Conservation (phyloP, 768 basidiomycete species). For the Crepidotus variabilis region DNA sequence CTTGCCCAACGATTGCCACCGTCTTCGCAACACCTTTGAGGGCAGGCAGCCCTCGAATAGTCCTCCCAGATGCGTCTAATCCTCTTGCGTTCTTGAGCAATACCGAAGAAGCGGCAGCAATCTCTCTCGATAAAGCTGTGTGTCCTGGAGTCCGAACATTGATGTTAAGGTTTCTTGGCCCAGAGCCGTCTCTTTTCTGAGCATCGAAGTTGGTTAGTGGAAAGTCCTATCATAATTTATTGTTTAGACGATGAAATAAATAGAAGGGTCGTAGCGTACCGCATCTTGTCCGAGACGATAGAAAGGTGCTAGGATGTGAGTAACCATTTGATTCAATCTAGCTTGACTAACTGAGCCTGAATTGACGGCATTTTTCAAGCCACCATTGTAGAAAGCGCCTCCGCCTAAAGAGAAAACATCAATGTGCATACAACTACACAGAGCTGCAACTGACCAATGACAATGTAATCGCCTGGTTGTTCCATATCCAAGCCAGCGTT, state of each 20-base stretch:
- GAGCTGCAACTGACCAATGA: constrained; percentile 30
- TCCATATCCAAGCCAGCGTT: constrained; percentile 50
- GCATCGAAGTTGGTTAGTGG: constrained; percentile 44
- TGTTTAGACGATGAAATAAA: not conserved
- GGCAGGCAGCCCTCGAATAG: constrained; percentile 39
- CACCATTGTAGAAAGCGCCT: constrained; percentile 26
- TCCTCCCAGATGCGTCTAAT: constrained; percentile 31
- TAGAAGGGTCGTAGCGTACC: constrained; percentile 17
- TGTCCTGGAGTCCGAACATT: constrained; percentile 40
- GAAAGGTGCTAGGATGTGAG: constrained; percentile 41
- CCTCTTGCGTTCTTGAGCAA: constrained; percentile 62
- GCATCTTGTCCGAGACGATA: constrained; percentile 46
- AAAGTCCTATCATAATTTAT: constrained; percentile 29
- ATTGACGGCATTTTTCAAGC: constrained; percentile 31
- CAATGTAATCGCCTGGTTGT: constrained; percentile 45
- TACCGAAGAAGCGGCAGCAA: constrained; percentile 64
- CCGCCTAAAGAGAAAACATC: constrained; percentile 26
- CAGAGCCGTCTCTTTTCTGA: constrained; percentile 42
- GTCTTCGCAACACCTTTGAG: constrained; percentile 47
- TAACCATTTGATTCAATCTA: constrained; percentile 43
- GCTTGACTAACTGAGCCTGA: constrained; percentile 27
- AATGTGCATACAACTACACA: not conserved
- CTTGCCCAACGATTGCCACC: constrained; percentile 58
- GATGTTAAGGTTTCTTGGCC: constrained; percentile 37
- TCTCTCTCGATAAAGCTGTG: constrained; percentile 52